Evolutionary conservation across 2,329 filamentous ascomycete species (phyloP).

Genomic region (Colletotrichum brevisporum): DNA sequence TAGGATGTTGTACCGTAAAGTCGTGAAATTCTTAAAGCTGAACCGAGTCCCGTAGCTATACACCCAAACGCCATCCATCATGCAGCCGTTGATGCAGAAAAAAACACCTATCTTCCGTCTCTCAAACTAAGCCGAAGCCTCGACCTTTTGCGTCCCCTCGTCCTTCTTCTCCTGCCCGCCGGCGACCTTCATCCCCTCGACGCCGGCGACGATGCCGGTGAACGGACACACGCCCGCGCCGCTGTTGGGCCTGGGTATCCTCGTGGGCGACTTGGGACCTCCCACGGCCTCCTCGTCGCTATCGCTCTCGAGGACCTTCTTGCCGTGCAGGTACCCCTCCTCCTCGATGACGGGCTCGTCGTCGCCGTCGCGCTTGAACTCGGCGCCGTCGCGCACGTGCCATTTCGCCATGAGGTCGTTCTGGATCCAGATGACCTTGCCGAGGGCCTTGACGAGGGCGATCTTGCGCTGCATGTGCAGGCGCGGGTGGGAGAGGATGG

Average conservation of each 20-base stretch:
- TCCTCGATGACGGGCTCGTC: conserved; percentile 67
- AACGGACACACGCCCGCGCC: conserved; percentile 45
- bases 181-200: conserved; percentile 16
- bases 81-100: conserved; percentile 3
- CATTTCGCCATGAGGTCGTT: conserved; percentile 90
- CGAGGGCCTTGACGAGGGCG: conserved; percentile 80
- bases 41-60: not conserved
- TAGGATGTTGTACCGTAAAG: not conserved
- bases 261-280: conserved; percentile 33
- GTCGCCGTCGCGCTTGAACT: conserved; percentile 62
- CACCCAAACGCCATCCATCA: conserved; percentile 19
- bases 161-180: conserved; percentile 1
- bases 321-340: conserved; percentile 76
- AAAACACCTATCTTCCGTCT: not conserved
- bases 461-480: conserved; percentile 78
- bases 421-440: conserved; percentile 90
- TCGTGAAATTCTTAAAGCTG: not conserved
- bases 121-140: conserved; percentile 4
- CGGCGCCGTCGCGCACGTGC: conserved; percentile 79
- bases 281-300: conserved; percentile 48
- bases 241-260: conserved; percentile 39
- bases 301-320: conserved; percentile 66
- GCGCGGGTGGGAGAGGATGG: conserved; percentile 79
- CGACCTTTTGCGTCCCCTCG: conserved; percentile 17
- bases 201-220: conserved; percentile 41